Conservation (phyloP, 169 alveolate species). For the Eimeria praecox region DNA sequence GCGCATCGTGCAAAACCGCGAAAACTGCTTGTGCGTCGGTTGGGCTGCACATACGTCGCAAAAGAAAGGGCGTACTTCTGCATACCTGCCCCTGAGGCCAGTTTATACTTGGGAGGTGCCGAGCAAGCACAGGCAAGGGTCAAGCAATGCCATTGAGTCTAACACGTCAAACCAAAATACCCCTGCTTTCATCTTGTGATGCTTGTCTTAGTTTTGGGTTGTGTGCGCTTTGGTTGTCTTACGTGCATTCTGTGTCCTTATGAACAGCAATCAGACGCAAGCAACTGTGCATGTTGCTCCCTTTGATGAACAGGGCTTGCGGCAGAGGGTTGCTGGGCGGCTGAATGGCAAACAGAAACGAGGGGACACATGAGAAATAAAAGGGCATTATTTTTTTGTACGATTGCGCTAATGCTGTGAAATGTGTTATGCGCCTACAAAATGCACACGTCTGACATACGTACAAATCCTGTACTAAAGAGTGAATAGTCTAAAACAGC, state of each 20-base stretch:
- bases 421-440: too few relatives aligned
- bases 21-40: conserved; percentile 18
- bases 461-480: too few relatives aligned
- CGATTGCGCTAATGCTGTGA: too few relatives aligned
- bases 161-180: too few relatives aligned
- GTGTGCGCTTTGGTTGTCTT: neutral
- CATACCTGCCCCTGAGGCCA: too few relatives aligned
- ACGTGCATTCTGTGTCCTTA: conserved; percentile 62
- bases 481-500: too few relatives aligned
- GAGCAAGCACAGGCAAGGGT: too few relatives aligned
- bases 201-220: neutral
- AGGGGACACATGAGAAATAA: neutral
- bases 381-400: too few relatives aligned
- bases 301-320: conserved; percentile 70
- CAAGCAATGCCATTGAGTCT: too few relatives aligned
- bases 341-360: conserved; percentile 28
- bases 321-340: conserved; percentile 64
- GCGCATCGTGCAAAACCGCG: conserved; percentile 60
- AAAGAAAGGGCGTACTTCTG: neutral
- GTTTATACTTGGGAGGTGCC: too few relatives aligned
- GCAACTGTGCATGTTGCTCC: conserved; percentile 74
- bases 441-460: too few relatives aligned
- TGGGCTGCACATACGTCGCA: conserved; percentile 41
- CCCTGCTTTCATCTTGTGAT: too few relatives aligned
- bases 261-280: conserved; percentile 68